phyloP scores from a whole-genome alignment of 2,329 filamentous ascomycete genomes.

The Curvularia spicifera region DNA sequence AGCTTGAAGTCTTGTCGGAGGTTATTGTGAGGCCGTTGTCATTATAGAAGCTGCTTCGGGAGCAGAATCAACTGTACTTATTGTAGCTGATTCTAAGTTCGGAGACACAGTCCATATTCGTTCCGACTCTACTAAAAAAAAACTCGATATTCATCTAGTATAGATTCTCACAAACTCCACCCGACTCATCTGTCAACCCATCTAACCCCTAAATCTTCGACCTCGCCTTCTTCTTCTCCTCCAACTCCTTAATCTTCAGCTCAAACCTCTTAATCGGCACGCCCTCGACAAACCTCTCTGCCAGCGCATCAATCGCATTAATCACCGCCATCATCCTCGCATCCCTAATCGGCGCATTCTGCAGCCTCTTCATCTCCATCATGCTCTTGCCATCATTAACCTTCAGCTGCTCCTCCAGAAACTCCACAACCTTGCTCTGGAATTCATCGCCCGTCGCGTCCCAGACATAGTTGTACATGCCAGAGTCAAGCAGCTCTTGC shows the following conservation, averaged over 20 bases:
- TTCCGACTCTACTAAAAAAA: not conserved
- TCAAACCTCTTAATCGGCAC: conserved; percentile 55
- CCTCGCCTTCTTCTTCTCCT: conserved; percentile 42
- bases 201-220: not conserved
- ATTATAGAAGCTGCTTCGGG: too few relatives aligned
- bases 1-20: not conserved
- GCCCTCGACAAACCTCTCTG: conserved; percentile 58
- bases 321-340: conserved; percentile 55
- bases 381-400: conserved; percentile 60
- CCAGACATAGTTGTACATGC: conserved; percentile 58
- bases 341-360: conserved; percentile 55
- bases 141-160: not conserved
- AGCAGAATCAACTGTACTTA: too few relatives aligned
- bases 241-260: conserved; percentile 48
- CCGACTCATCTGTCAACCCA: not conserved
- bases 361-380: conserved; percentile 60
- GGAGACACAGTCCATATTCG: not conserved
- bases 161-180: too few relatives aligned
- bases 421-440: conserved; percentile 50
- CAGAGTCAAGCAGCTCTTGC: conserved; percentile 53
- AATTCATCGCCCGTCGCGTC: conserved; percentile 50
- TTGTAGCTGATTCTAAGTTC: not conserved
- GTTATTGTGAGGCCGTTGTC: not conserved
- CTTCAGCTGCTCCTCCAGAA: conserved; percentile 53
- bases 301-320: conserved; percentile 57